Conservation (phyloP, 1,284 basidiomycete species). For the Filobasidium uniguttulatum region DNA sequence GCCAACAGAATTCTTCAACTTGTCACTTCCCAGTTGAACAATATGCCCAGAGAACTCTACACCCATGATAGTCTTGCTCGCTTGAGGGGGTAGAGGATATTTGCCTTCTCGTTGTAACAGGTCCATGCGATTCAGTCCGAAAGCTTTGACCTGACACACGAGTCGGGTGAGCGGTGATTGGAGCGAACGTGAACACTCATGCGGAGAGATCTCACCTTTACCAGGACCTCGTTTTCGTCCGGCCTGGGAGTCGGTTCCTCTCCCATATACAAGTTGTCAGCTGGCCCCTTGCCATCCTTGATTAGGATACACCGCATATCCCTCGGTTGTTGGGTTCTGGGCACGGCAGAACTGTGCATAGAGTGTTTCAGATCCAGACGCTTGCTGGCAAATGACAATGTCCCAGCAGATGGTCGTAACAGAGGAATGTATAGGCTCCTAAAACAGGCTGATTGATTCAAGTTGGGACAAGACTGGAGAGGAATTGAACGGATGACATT, state of each 20-base stretch:
- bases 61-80: constrained; percentile 59
- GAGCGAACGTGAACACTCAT: neutral
- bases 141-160: constrained; percentile 40
- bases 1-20: constrained; percentile 18
- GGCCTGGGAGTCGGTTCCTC: constrained; percentile 48
- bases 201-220: neutral
- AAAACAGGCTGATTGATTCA: too few species aligned
- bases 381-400: too few species aligned
- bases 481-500: too few species aligned
- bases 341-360: too few species aligned
- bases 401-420: too few species aligned
- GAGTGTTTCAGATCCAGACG: too few species aligned
- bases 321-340: too few species aligned
- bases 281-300: constrained; percentile 62
- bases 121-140: constrained; percentile 83
- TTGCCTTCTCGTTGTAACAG: constrained; percentile 55
- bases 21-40: constrained; percentile 44
- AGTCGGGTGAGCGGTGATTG: neutral
- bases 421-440: too few species aligned
- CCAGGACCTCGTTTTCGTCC: constrained; percentile 31
- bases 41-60: constrained; percentile 80
- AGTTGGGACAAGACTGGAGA: too few species aligned
- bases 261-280: constrained; percentile 66
- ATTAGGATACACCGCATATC: constrained; percentile 80
- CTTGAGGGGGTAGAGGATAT: constrained; percentile 66